Base-by-base conservation (phyloP, 345 rosid genomes). In the Punica granatum region DNA sequence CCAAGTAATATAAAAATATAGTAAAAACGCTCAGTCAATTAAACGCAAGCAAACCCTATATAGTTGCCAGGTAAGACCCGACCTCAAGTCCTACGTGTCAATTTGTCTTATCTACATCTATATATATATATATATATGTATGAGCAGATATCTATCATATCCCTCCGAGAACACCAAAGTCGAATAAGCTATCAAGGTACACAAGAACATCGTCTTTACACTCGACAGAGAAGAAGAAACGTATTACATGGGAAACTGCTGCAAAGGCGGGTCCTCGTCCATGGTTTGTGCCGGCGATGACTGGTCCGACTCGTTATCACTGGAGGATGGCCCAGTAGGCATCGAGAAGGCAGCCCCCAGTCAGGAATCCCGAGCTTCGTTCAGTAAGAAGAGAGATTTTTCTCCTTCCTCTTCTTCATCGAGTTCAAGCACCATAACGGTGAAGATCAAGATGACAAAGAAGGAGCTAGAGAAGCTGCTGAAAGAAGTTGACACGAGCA, bases 241-340 rank as follows among this genome's bases (percentile, higher is more conserved):
- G 6, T 37, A 7, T 56, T 16, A 13, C 34, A 85, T 86, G 90
- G 87, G 90, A 48, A 86, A 86, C 30, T 83, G 83, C 62, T 34
- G 72, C 53, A 61, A 34, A 23, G 41, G 54, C 2, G 63, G 58
- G 2, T 54, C 77, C 3, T 71, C 79, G 12, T 37, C 70, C 41
- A 48, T 2, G 69, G 71, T 53, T 11, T 72, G 81, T 77, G 78
- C 56, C n/a, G 83, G 74, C 9, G 85, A 82, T 6, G 82, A 82
- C 11, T 80, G 86, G 85, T 79, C 36, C 1, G 73, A 68, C 1
- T 30, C 67, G 36, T 44, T 46, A 25, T 37, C 61, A 19, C 46
- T 1, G 59, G 43, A 42, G 28, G 23, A 48, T 26, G 39, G 56
- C 12, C 61, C 1, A 25, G 58, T 23, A 3, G 30, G 28, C 13